phyloP scores from a whole-genome alignment of 352 stramenopile species.

The Phytophthora cryptogea region DNA sequence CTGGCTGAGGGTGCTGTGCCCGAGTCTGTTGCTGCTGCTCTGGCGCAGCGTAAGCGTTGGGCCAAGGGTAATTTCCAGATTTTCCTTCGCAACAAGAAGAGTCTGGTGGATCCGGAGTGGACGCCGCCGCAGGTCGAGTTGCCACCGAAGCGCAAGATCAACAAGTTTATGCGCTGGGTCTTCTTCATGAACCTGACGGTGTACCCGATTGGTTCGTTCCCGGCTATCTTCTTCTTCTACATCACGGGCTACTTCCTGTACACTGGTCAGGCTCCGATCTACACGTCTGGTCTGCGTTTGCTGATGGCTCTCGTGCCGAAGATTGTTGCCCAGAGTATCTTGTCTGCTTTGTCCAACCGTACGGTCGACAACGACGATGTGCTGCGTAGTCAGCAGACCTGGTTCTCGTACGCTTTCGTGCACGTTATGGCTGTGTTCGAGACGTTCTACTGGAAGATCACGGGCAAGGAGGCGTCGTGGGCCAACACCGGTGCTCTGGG shows the following conservation, averaged over 20 bases:
- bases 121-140: constrained; percentile 49
- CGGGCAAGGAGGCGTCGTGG: constrained; percentile 71
- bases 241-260: constrained; percentile 79
- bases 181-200: constrained; percentile 85
- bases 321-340: constrained; percentile 69
- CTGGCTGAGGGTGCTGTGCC: constrained; percentile 67
- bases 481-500: constrained; percentile 65
- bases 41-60: constrained; percentile 76
- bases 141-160: constrained; percentile 65
- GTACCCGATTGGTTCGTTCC: constrained; percentile 77
- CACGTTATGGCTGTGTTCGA: constrained; percentile 77
- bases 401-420: constrained; percentile 81
- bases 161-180: constrained; percentile 79
- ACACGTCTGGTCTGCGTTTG: constrained; percentile 65
- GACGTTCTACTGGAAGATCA: constrained; percentile 79
- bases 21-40: constrained; percentile 61
- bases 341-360: constrained; percentile 71
- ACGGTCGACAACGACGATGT: constrained; percentile 79
- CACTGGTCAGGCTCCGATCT: constrained; percentile 72
- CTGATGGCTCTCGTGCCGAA: constrained; percentile 76
- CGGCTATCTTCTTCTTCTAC: constrained; percentile 79
- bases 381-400: constrained; percentile 73
- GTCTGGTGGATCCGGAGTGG: constrained; percentile 67
- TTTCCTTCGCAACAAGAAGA: constrained; percentile 68
- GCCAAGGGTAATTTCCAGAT: constrained; percentile 85